Conservation (phyloP, 2,329 filamentous ascomycete species). For the Ilyonectria mors-panacis region DNA sequence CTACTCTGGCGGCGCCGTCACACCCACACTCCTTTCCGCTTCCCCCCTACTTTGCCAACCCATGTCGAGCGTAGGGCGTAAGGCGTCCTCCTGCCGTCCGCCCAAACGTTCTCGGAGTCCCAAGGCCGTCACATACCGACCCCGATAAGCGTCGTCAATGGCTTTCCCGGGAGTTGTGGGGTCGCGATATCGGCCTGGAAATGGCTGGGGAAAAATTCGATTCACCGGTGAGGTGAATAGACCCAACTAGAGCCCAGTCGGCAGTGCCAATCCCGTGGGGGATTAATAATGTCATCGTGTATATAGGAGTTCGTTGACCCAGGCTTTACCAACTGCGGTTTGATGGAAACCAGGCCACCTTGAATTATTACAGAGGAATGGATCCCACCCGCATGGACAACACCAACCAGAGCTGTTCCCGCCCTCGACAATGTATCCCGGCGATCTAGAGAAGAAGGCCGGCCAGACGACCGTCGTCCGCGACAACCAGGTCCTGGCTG, state of each 20-base stretch:
- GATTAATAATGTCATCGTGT: slow-evolving; percentile 25
- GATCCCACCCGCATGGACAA: slow-evolving; percentile 20
- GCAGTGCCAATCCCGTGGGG: slow-evolving; percentile 8
- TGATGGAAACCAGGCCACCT: neutral
- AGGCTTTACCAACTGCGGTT: slow-evolving; percentile 3
- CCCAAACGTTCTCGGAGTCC: slow-evolving; percentile 14
- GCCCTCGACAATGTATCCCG: slow-evolving; percentile 38
- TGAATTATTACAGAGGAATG: slow-evolving; percentile 20
- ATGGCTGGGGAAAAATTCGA: slow-evolving; percentile 12
- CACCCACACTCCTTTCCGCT: slow-evolving; percentile 5
- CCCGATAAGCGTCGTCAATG: slow-evolving; percentile 15
- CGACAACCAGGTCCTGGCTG: slow-evolving; percentile 30
- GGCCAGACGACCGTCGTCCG: slow-evolving; percentile 17
- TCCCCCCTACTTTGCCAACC: neutral
- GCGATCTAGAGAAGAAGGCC: slow-evolving; percentile 40
- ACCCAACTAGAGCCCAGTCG: neutral
- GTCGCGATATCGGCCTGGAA: slow-evolving; percentile 29
- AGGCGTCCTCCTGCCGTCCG: slow-evolving; percentile 8
- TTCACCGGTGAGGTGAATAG: neutral
- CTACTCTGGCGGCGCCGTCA: neutral
- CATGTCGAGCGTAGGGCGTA: slow-evolving; percentile 19
- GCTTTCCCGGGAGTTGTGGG: slow-evolving; percentile 14
- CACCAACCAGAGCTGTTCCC: slow-evolving; percentile 6
- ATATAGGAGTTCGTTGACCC: slow-evolving; percentile 37
- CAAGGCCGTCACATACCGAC: slow-evolving; percentile 14